Conservation (phyloP, 441 rosid genomes). For the Erodium moschatum region DNA sequence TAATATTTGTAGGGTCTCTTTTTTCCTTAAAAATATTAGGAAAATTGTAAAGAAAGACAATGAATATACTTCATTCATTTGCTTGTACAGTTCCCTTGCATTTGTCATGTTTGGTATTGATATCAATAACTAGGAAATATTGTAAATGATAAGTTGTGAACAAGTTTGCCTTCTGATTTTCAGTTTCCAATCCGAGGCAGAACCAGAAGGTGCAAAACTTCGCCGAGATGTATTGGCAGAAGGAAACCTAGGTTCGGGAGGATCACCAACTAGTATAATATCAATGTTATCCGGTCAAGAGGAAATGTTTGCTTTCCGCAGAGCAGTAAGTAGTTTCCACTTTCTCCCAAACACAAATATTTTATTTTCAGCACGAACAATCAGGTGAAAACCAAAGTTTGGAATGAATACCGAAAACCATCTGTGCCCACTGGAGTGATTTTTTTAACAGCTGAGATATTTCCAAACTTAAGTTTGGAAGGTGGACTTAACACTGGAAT, state of each 20-base stretch:
- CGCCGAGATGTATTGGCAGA: slow-evolving; percentile 64
- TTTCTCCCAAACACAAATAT: neutral
- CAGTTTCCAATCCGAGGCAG: slow-evolving; percentile 91
- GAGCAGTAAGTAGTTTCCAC: slow-evolving; percentile 55
- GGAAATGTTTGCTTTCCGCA: slow-evolving; percentile 84
- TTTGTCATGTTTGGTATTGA: neutral
- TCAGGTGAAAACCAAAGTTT: no score
- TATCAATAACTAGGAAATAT: neutral
- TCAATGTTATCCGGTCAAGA: slow-evolving; percentile 79
- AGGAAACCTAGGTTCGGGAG: slow-evolving; percentile 62
- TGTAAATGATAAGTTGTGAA: slow-evolving; percentile 9
- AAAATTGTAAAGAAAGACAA: neutral
- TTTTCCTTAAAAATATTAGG: no score
- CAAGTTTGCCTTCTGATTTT: slow-evolving; percentile 14
- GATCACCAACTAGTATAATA: slow-evolving; percentile 52
- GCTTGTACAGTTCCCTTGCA: neutral
- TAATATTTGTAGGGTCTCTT: no score
- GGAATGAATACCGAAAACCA: no score
- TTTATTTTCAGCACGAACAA: no score
- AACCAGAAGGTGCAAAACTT: slow-evolving; percentile 68
- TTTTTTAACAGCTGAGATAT: no score
- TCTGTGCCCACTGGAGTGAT: no score
- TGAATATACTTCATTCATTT: neutral
- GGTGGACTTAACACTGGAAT: no score
- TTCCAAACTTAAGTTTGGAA: no score